phyloP scores from a whole-genome alignment of 805 yeast genomes.

The Myxozyma mucilagina region DNA sequence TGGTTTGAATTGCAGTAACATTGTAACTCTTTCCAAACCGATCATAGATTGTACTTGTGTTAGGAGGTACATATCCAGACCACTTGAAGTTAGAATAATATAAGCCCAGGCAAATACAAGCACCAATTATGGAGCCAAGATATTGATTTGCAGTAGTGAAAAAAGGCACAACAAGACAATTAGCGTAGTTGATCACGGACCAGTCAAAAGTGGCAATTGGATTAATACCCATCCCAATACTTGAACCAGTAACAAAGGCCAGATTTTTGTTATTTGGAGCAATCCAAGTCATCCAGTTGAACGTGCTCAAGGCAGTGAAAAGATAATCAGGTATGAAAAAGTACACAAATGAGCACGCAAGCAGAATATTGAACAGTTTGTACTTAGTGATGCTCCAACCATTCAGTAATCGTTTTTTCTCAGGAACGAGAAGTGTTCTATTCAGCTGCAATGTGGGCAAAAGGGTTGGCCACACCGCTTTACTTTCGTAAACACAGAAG shows the following conservation, averaged over 20 bases:
- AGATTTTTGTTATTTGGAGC: slow-evolving; percentile 55
- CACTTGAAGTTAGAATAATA: slow-evolving; percentile 53
- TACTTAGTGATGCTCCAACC: slow-evolving; percentile 63
- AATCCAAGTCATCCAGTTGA: slow-evolving; percentile 66
- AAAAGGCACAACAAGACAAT: slow-evolving; percentile 43
- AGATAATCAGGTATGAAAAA: slow-evolving; percentile 64
- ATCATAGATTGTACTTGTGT: slow-evolving; percentile 48
- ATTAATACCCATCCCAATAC: slow-evolving; percentile 61
- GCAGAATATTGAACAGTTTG: slow-evolving; percentile 49
- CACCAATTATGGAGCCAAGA: slow-evolving; percentile 49
- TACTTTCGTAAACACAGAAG: slow-evolving; percentile 57
- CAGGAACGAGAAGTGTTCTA: slow-evolving; percentile 19
- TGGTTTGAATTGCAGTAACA: slow-evolving; percentile 48
- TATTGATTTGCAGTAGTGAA: slow-evolving; percentile 47
- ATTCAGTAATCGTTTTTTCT: slow-evolving; percentile 43
- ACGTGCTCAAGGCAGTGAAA: slow-evolving; percentile 59
- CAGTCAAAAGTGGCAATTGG: slow-evolving; percentile 71
- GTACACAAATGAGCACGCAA: slow-evolving; percentile 48
- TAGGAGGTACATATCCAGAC: slow-evolving; percentile 46
- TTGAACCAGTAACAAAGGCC: slow-evolving; percentile 66
- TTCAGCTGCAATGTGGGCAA: slow-evolving; percentile 51
- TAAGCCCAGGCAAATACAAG: slow-evolving; percentile 53
- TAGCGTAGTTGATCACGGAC: slow-evolving; percentile 49
- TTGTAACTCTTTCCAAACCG: slow-evolving; percentile 44
- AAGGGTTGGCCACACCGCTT: slow-evolving; percentile 65